phyloP scores from a whole-genome alignment of 768 basidiomycete genomes.

The Kwoniella sp. region DNA sequence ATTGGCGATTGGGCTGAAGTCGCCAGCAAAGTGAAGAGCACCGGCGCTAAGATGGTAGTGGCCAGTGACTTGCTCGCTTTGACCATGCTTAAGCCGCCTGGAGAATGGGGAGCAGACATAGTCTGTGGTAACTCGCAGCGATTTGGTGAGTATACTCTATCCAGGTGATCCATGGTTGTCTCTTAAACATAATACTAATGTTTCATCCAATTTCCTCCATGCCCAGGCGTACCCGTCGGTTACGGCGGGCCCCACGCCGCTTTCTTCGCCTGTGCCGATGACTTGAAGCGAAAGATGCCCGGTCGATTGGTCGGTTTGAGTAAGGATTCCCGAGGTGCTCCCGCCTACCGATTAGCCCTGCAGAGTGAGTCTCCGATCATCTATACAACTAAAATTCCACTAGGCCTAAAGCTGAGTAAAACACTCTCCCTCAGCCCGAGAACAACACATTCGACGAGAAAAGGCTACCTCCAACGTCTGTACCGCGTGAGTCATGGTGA shows the following conservation, averaged over 20 bases:
- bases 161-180: no score
- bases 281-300: slow-evolving; percentile 97
- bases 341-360: slow-evolving; percentile 86
- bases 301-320: slow-evolving; percentile 90
- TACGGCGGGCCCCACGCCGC: slow-evolving; percentile 97
- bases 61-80: slow-evolving; percentile 91
- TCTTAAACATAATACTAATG: not conserved
- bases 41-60: slow-evolving; percentile 78
- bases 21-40: slow-evolving; percentile 68
- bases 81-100: slow-evolving; percentile 89
- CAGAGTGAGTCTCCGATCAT: slow-evolving; percentile 72
- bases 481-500: slow-evolving; percentile 62
- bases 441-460: slow-evolving; percentile 95
- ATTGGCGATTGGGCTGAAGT: slow-evolving; percentile 73
- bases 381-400: not conserved
- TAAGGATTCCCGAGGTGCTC: slow-evolving; percentile 77
- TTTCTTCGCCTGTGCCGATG: slow-evolving; percentile 92
- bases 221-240: slow-evolving; percentile 76
- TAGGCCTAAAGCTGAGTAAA: no score
- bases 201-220: not conserved
- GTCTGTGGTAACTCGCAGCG: slow-evolving; percentile 92
- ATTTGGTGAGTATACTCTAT: slow-evolving; percentile 64
- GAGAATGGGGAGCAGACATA: slow-evolving; percentile 98
- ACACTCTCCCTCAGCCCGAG: slow-evolving; percentile 71
- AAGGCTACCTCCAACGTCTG: slow-evolving; percentile 99